These are phyloP conservation scores for Boletus rubescentipes DNA, from an alignment of 768 basidiomycete genomes.

Conservation along the genomic window DNA sequence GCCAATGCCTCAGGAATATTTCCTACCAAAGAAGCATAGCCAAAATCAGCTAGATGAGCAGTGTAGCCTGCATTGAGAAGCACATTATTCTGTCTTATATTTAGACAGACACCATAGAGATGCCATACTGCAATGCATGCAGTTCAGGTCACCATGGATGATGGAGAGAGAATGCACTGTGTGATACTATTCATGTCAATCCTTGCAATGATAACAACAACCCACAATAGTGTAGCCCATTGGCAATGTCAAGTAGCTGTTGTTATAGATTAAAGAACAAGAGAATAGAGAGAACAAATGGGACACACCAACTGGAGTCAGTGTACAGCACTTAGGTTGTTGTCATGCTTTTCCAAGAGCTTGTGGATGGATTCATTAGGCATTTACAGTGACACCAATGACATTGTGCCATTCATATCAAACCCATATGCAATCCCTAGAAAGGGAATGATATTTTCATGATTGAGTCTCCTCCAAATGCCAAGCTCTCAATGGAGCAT, in stretches of 20 bases:
- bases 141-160: not conserved
- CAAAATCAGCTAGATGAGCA: too few relatives aligned
- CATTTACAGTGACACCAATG: too few relatives aligned
- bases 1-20: not conserved
- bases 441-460: too few relatives aligned
- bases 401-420: too few relatives aligned
- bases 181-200: too few relatives aligned
- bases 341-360: conserved; percentile 12
- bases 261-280: conserved; percentile 17
- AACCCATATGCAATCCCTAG: too few relatives aligned
- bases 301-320: conserved; percentile 13
- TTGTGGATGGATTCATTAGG: conserved; percentile 5
- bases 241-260: conserved; percentile 14
- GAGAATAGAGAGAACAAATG: conserved; percentile 15
- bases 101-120: too few relatives aligned
- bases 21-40: not conserved
- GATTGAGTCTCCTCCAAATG: too few relatives aligned
- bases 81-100: too few relatives aligned
- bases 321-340: not conserved
- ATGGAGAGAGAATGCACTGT: not conserved
- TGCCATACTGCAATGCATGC: not conserved
- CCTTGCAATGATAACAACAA: not conserved
- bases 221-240: conserved; percentile 12
- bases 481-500: too few relatives aligned
- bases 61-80: too few relatives aligned